A percentile compares a stretch with the other conserved stretches of the same genome.
Conservation (phyloP, 2,329 filamentous ascomycete species). For the Myriosclerotinia scirpicola region DNA sequence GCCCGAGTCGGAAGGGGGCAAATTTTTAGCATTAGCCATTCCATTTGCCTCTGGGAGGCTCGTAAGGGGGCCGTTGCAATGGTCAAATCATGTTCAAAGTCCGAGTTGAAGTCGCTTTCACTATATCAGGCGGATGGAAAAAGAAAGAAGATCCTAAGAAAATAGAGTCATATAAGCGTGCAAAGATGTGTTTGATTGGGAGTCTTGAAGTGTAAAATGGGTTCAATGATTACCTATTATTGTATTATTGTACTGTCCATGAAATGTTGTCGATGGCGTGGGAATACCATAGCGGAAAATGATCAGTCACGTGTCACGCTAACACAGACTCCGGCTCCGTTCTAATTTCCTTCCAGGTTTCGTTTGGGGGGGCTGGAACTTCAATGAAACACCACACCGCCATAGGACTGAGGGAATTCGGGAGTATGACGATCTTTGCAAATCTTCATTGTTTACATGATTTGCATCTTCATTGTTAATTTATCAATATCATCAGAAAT, state of each 20-base stretch:
- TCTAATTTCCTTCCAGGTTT: slow-evolving; percentile 10
- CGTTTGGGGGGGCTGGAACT: not conserved
- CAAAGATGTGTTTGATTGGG: not conserved
- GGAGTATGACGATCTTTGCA: not conserved
- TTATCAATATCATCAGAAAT: not conserved
- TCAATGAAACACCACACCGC: slow-evolving; percentile 6
- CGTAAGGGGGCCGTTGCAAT: not conserved
- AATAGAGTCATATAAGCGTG: not conserved
- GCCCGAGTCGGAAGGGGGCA: too few species aligned
- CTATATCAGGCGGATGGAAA: not conserved
- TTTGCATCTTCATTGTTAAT: not conserved
- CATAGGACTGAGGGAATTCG: not conserved
- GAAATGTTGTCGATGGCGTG: not conserved
- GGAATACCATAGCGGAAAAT: not conserved
- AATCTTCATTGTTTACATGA: not conserved
- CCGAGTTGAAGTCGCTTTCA: not conserved
- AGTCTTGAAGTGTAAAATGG: not conserved
- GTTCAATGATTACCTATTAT: not conserved
- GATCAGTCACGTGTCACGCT: not conserved
- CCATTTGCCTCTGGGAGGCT: not conserved
- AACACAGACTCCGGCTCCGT: slow-evolving; percentile 3
- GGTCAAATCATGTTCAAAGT: not conserved
- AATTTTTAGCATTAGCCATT: not conserved
- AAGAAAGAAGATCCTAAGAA: too few species aligned
- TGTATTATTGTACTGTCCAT: not conserved